phyloP scores from a whole-genome alignment of 2,329 filamentous ascomycete genomes.

The Pseudogymnoascus sp. region DNA sequence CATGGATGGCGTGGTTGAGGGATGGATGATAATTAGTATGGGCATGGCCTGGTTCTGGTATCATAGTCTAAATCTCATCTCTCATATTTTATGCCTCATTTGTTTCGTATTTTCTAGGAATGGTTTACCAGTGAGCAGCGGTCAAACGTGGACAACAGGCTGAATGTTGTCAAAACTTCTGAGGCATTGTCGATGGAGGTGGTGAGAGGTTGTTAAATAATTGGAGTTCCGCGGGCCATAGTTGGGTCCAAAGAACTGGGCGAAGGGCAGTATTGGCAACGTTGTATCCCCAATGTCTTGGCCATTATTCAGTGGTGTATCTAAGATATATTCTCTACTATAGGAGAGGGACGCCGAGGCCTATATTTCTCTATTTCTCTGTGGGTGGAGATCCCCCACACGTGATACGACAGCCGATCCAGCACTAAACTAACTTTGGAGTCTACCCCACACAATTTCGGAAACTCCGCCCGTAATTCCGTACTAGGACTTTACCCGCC shows the following conservation, averaged over 20 bases:
- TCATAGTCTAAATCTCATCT: conserved; percentile 4
- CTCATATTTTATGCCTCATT: neutral
- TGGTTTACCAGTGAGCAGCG: neutral
- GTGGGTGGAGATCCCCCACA: neutral
- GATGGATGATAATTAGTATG: neutral
- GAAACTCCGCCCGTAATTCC: conserved; percentile 5
- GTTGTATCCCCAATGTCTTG: neutral
- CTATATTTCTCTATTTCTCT: neutral
- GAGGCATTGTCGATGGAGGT: neutral
- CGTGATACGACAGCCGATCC: neutral
- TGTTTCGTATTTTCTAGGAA: neutral
- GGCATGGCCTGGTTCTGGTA: neutral
- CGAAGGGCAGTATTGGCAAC: neutral
- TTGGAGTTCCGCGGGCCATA: neutral
- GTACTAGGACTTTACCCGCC: conserved; percentile 3
- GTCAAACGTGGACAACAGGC: neutral
- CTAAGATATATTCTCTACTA: neutral
- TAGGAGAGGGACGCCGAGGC: neutral
- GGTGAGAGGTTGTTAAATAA: neutral
- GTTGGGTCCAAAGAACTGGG: neutral
- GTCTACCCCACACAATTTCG: conserved; percentile 2
- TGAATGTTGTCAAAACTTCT: neutral
- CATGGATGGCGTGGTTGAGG: neutral
- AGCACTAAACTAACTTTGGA: neutral
- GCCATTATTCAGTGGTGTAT: neutral